Percentiles rank a stretch among this genome's conserved stretches.
phyloP scores from a whole-genome alignment of 129 eudicot genomes.

The Apium graveolens region DNA sequence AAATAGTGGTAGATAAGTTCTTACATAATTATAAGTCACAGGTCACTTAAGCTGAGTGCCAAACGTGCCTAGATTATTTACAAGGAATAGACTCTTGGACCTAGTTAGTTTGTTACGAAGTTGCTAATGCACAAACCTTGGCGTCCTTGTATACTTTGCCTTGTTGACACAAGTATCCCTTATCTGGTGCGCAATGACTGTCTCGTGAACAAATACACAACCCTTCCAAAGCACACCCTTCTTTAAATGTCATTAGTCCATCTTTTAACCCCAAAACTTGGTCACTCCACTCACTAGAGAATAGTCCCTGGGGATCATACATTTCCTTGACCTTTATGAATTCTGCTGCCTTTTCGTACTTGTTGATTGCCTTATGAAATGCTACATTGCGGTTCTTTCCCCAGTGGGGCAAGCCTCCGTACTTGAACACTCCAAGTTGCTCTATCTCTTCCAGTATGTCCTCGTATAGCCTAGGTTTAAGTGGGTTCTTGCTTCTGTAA shows the following conservation, averaged over 20 bases:
- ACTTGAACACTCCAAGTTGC: constrained; percentile 65
- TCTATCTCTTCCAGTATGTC: constrained; percentile 78
- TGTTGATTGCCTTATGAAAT: constrained; percentile 45
- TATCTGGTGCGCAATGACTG: constrained; percentile 70
- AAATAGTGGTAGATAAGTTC: too few relatives aligned
- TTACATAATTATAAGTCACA: too few relatives aligned
- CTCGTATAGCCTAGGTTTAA: constrained; percentile 45
- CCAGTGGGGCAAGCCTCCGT: constrained; percentile 78
- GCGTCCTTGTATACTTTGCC: constrained; percentile 55
- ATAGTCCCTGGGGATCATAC: constrained; percentile 64
- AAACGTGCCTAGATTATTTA: too few relatives aligned
- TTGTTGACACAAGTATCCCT: constrained; percentile 60
- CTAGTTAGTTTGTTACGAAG: too few relatives aligned
- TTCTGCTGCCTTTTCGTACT: constrained; percentile 31
- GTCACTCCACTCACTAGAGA: constrained; percentile 81
- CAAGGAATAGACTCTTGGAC: too few relatives aligned
- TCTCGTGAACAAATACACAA: constrained; percentile 72
- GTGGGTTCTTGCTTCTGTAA: constrained; percentile 66
- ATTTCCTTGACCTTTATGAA: constrained; percentile 46
- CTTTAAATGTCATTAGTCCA: constrained; percentile 37
- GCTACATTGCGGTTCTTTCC: constrained; percentile 84
- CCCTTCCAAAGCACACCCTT: constrained; percentile 85
- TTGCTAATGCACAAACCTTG: constrained; percentile 49
- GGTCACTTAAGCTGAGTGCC: too few relatives aligned
- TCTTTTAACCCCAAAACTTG: constrained; percentile 59